Base-by-base conservation (phyloP, 1,284 basidiomycete genomes). In the Rhodotorula sp. region DNA sequence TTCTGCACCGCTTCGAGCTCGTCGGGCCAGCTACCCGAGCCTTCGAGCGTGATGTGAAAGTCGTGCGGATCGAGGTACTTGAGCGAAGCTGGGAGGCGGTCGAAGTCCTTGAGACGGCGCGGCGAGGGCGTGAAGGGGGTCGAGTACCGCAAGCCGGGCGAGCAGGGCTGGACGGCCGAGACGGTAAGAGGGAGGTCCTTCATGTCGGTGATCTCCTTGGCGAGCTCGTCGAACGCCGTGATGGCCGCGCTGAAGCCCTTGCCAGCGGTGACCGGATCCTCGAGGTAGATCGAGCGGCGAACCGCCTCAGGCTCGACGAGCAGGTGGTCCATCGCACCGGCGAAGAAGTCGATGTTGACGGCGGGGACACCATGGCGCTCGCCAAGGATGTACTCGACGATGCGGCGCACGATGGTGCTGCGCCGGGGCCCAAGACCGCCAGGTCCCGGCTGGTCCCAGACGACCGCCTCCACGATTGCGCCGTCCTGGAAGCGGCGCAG, bases 401-500 rank as follows among this genome's bases (percentile, higher is more conserved):
- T 88, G 79, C 87, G 85, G 13, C 85, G 83, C 0, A 94, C 93
- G 53, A 99, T 89, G 63, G 89, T 86, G 3, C 88, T 85, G 13
- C 91, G 89, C 74, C 94, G 71, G 7, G 61, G 64, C 0, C 75
- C 75, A 46, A 77, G 67, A 7, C 71, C 92, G 72, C 93, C 91
- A 1, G 81, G 81, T n/a, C 82, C 76, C 12, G 90, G 67, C 2
- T 83, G 77, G 27, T 84, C 82, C 97, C 97, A 99, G 0, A 98
- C 93, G 19, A 99, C 93, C 79, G 91, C 93, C 81, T 98, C 93
- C 12, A 88, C 81, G 73, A 99, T 98, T 9, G 90, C 87, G 0
- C 96, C 96, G 79, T 99, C 95, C 81, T 97, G 95, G 86, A 99
- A 99, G 25, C 96, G 88, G n/a, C 97, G 87, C 27, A 98, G 84